phyloP scores from a whole-genome alignment of 805 yeast genomes.

The Pichia sporocuriosa region DNA sequence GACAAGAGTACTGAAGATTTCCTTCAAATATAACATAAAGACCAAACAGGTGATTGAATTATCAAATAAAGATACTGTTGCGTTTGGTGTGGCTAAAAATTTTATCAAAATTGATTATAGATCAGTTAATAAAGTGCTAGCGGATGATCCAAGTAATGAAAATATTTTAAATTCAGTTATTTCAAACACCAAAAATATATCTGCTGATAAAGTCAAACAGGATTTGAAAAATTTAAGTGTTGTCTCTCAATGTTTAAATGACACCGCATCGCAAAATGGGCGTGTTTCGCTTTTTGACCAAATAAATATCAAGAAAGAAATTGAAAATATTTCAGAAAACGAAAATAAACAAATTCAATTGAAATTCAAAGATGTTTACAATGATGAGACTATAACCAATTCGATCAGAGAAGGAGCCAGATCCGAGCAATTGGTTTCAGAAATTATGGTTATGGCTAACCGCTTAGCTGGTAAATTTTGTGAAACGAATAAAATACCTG shows the following conservation, averaged over 20 bases:
- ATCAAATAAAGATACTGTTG: constrained; percentile 26
- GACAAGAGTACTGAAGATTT: constrained; percentile 41
- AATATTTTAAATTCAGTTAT: constrained; percentile 6
- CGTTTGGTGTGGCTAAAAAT: constrained; percentile 37
- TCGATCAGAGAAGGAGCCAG: constrained; percentile 23
- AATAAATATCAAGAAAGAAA: constrained; percentile 19
- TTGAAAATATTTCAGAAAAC: constrained; percentile 18
- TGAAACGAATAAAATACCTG: constrained; percentile 38
- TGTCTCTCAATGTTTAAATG: constrained; percentile 27
- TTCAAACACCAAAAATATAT: constrained; percentile 6
- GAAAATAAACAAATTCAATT: constrained; percentile 22
- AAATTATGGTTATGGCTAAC: constrained; percentile 78
- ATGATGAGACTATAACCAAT: constrained; percentile 11
- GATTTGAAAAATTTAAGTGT: constrained; percentile 34
- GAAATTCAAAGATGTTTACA: constrained; percentile 17
- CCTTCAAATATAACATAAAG: constrained; percentile 26
- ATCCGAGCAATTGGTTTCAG: constrained; percentile 67
- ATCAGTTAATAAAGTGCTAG: constrained; percentile 49
- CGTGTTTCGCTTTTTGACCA: constrained; percentile 27
- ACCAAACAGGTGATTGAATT: constrained; percentile 16
- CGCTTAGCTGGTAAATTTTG: constrained; percentile 49
- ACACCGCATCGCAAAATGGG: constrained; percentile 30
- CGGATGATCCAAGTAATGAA: constrained; percentile 14
- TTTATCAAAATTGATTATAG: constrained; percentile 56
- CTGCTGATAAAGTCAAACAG: constrained; percentile 12